A percentile compares a stretch with the other conserved stretches of the same genome.
These are phyloP conservation scores for Nitzschia palea DNA, from an alignment of 108 stramenopile species.

Conservation along the genomic window DNA sequence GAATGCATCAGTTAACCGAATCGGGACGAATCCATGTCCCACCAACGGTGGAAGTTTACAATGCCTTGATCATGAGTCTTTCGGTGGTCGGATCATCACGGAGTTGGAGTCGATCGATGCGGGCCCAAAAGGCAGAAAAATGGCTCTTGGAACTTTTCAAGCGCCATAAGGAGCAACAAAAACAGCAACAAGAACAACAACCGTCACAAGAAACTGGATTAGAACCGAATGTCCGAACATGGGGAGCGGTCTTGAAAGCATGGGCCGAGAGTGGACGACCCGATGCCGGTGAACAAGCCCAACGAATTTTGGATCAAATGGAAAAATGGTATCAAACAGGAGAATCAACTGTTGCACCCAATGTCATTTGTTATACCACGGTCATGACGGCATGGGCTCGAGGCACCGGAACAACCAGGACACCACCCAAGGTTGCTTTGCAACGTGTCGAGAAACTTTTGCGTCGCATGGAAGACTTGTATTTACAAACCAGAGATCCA, in stretches of 20 bases:
- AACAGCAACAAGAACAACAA: slow-evolving; percentile 5
- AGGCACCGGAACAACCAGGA: slow-evolving; percentile 20
- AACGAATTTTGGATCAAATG: slow-evolving; percentile 58
- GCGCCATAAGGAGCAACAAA: slow-evolving; percentile 11
- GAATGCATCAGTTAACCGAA: slow-evolving; percentile 43
- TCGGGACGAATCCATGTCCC: slow-evolving; percentile 19
- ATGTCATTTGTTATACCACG: slow-evolving; percentile 46
- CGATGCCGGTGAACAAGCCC: slow-evolving; percentile 54
- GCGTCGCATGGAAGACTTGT: slow-evolving; percentile 42
- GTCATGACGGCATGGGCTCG: slow-evolving; percentile 62
- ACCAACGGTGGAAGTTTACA: slow-evolving; percentile 44
- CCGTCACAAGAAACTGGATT: slow-evolving; percentile 30
- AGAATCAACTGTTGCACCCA: slow-evolving; percentile 25
- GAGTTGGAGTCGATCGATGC: not conserved
- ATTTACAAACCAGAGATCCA: slow-evolving; percentile 30
- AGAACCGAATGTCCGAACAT: slow-evolving; percentile 40
- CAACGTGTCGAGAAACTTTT: slow-evolving; percentile 52
- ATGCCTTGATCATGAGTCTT: slow-evolving; percentile 60
- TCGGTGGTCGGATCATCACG: slow-evolving; percentile 12
- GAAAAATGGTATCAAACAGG: slow-evolving; percentile 44
- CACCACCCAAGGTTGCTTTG: slow-evolving; percentile 32
- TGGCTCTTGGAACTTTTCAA: slow-evolving; percentile 42
- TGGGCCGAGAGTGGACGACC: slow-evolving; percentile 55
- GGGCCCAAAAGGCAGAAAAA: slow-evolving; percentile 26
- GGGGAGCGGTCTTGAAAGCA: slow-evolving; percentile 59